phyloP scores from a whole-genome alignment of 2,329 filamentous ascomycete genomes.

The Trichoderma simmonsii region DNA sequence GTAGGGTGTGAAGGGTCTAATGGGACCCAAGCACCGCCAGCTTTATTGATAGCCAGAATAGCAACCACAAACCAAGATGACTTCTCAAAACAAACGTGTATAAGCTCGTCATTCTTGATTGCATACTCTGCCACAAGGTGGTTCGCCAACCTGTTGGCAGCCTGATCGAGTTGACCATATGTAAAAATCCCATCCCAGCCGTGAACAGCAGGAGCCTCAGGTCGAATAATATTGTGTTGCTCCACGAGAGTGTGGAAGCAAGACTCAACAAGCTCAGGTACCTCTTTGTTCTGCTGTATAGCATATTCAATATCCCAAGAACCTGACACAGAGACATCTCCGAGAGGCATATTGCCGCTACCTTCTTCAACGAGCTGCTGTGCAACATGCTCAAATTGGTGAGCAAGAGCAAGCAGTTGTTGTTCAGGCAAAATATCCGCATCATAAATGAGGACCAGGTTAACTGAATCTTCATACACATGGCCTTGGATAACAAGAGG shows the following conservation, averaged over 20 bases:
- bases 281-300: neutral
- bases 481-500: slow-evolving; percentile 14
- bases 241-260: slow-evolving; percentile 8
- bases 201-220: neutral
- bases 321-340: neutral
- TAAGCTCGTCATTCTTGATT: neutral
- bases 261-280: neutral
- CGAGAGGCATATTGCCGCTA: neutral
- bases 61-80: slow-evolving; percentile 13
- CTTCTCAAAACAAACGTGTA: slow-evolving; percentile 17
- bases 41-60: slow-evolving; percentile 13
- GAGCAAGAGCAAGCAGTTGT: neutral
- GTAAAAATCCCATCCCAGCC: neutral
- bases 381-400: slow-evolving; percentile 14
- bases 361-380: slow-evolving; percentile 1
- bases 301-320: neutral
- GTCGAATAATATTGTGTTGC: neutral
- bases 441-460: slow-evolving; percentile 12
- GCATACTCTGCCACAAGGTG: neutral
- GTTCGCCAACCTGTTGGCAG: slow-evolving; percentile 5
- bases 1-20: slow-evolving; percentile 7
- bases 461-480: neutral
- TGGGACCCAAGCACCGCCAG: slow-evolving; percentile 13
- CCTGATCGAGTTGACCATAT: slow-evolving; percentile 6
- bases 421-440: neutral